Conservation (phyloP, 352 stramenopile genomes). For the Phytophthora megakarya region DNA sequence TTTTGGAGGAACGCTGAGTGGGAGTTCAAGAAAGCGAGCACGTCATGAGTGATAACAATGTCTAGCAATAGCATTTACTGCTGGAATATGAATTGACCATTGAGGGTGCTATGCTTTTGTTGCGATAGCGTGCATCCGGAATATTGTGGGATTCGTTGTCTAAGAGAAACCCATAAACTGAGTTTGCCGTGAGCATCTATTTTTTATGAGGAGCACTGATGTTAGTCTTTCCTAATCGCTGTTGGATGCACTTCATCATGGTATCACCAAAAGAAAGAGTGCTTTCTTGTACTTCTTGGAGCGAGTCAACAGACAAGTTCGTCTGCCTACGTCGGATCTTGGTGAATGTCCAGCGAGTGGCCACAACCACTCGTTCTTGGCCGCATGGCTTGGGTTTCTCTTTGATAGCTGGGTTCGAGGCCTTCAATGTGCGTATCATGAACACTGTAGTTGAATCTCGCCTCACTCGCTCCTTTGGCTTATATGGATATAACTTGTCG, state of each 20-base stretch:
- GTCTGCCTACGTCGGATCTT: constrained; percentile 24
- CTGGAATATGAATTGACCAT: too few relatives aligned
- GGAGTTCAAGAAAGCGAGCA: not conserved
- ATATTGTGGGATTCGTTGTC: too few relatives aligned
- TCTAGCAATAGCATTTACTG: too few relatives aligned
- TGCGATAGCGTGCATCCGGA: too few relatives aligned
- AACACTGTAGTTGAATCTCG: constrained; percentile 42
- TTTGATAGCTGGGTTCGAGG: not conserved
- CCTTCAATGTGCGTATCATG: constrained; percentile 27
- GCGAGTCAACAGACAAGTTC: constrained; percentile 12
- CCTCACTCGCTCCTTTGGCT: constrained; percentile 31
- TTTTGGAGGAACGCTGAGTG: not conserved
- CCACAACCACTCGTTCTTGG: constrained; percentile 36
- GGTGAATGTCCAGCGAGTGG: constrained; percentile 28
- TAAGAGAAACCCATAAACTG: too few relatives aligned
- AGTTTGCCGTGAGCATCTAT: too few relatives aligned
- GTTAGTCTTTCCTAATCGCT: constrained; percentile 11
- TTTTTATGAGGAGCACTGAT: not conserved
- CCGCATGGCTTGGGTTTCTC: too few relatives aligned
- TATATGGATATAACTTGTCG: constrained; percentile 51
- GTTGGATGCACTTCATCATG: constrained; percentile 34
- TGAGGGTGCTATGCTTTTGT: too few relatives aligned
- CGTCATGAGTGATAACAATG: too few relatives aligned
- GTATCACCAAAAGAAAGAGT: constrained; percentile 30
- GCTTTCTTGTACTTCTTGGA: constrained; percentile 29